A percentile compares a stretch with the other conserved stretches of the same genome.
Evolutionary conservation across 116 monocot genomes (phyloP).

Genomic region (Posidonia oceanica): DNA sequence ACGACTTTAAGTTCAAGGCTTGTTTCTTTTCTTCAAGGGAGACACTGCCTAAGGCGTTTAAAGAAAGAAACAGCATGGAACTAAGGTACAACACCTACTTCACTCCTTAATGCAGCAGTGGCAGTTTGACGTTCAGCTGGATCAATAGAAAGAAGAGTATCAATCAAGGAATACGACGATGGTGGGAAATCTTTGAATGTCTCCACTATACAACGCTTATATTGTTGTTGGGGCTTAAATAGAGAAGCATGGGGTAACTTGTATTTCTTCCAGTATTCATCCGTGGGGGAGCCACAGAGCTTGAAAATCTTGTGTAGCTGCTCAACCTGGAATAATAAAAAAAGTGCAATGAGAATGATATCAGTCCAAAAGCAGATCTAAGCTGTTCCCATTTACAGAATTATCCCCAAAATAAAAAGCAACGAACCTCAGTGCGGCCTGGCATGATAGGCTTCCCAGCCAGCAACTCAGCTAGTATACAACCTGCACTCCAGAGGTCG

Average conservation of each 20-base stretch:
- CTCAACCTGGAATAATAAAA: conserved; percentile 50
- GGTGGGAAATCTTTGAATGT: conserved; percentile 72
- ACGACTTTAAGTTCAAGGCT: neutral
- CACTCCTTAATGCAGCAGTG: conserved; percentile 61
- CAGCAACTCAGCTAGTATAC: conserved; percentile 76
- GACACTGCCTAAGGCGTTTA: neutral
- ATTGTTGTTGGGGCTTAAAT: conserved; percentile 77
- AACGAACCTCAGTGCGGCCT: conserved; percentile 64
- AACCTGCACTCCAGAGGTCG: conserved; percentile 88
- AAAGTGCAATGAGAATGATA: neutral
- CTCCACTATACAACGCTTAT: conserved; percentile 61
- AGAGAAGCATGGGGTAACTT: conserved; percentile 86
- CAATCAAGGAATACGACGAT: conserved; percentile 56
- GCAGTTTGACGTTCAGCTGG: conserved; percentile 72
- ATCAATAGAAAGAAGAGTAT: conserved; percentile 83
- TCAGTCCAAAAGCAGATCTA: no score
- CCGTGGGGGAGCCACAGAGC: conserved; percentile 80
- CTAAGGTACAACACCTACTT: conserved; percentile 28
- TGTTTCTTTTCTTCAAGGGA: neutral
- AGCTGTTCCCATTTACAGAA: no score
- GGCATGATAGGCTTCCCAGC: conserved; percentile 82
- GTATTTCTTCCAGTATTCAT: conserved; percentile 89
- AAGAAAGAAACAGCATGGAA: neutral
- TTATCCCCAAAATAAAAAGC: no score
- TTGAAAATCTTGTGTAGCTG: conserved; percentile 91